Percentiles rank a stretch among this genome's conserved stretches.
Evolutionary conservation across 352 stramenopile species (phyloP).

Genomic region (Phytophthora sp.): DNA sequence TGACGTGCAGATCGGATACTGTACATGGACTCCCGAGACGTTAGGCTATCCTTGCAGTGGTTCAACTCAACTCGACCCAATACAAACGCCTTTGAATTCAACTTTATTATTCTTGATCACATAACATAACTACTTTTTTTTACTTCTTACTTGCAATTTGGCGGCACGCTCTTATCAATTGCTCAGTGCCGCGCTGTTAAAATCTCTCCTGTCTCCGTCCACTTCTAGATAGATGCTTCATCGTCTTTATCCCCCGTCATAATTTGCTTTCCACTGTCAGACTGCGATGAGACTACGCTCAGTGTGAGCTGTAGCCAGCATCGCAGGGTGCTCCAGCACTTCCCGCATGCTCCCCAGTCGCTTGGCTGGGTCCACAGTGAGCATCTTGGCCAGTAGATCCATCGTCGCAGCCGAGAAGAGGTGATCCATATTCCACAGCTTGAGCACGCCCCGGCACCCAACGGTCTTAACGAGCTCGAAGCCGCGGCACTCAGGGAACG

Average conservation of each 20-base stretch:
- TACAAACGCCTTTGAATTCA: conserved; percentile 22
- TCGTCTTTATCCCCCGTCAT: background rate
- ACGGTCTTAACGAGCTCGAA: conserved; percentile 53
- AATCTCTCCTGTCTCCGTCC: background rate
- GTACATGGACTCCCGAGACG: too few relatives aligned
- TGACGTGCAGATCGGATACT: background rate
- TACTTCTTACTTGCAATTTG: conserved; percentile 32
- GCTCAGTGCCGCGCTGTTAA: conserved; percentile 11
- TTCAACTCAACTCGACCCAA: conserved; percentile 24
- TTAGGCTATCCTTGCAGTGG: conserved; percentile 1
- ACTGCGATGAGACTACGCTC: conserved; percentile 38
- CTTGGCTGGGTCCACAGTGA: conserved; percentile 42
- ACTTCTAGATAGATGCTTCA: conserved; percentile 22
- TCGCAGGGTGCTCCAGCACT: conserved; percentile 50
- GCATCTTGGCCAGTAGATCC: conserved; percentile 50
- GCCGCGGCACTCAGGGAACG: conserved; percentile 47
- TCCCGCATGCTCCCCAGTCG: conserved; percentile 38
- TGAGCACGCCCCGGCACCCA: conserved; percentile 50
- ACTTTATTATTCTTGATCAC: conserved; percentile 35
- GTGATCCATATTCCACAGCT: conserved; percentile 52
- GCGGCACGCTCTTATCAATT: conserved; percentile 31
- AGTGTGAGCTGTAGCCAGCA: conserved; percentile 41
- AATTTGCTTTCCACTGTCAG: conserved; percentile 14
- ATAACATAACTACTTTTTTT: conserved; percentile 37
- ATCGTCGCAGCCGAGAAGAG: conserved; percentile 47